Base-by-base conservation (phyloP, 805 yeast species). In the Saturnispora mendoncae region DNA sequence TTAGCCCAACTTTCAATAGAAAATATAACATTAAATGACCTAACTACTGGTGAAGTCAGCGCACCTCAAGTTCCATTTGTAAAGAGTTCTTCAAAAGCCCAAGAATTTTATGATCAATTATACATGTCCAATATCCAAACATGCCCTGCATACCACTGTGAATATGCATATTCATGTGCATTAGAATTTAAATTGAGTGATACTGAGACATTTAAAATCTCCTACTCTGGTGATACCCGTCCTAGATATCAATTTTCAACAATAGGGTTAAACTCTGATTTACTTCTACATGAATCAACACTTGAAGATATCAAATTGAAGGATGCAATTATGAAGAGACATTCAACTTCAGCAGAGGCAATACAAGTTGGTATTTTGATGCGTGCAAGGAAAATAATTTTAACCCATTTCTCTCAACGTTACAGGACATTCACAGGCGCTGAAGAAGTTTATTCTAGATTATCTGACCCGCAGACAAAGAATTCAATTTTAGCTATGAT, bases 141-240 rank as follows among this genome's bases (percentile, higher is more conserved):
- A 0, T 81, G 88, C 47, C 71, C 78, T 41, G 97, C 97, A 0
- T 67, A 70, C 15, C 99, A 92, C 57, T 87, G 97, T 58, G 75
- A 74, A 19, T 76, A 80, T 76, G 75, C 97, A 0, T 90, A 87
- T 57, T 76, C 83, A 14, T 72, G 78, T 32, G 58, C 75, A 0
- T 66, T 88, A 9, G 56, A 69, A 2, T 72, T 81, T 41, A 60
- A 58, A 7, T 51, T 66, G 6, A 41, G 42, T 8, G 34, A 34
- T 4, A 26, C 18, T 6, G 51, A 50, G 19, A 34, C 46, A 7
- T 86, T 86, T 65, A 81, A 75, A 50, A 67, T 88, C 1, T 80
- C 96, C 1, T 92, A 84, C 57, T 86, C 96, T 2, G 98, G 98
- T 10, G 99, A 92, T 56, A 85, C 97, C 0, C 74, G 97, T 52